These are phyloP conservation scores for Calonectria crousiana DNA, from an alignment of 2,329 filamentous ascomycete genomes.

Conservation along the genomic window DNA sequence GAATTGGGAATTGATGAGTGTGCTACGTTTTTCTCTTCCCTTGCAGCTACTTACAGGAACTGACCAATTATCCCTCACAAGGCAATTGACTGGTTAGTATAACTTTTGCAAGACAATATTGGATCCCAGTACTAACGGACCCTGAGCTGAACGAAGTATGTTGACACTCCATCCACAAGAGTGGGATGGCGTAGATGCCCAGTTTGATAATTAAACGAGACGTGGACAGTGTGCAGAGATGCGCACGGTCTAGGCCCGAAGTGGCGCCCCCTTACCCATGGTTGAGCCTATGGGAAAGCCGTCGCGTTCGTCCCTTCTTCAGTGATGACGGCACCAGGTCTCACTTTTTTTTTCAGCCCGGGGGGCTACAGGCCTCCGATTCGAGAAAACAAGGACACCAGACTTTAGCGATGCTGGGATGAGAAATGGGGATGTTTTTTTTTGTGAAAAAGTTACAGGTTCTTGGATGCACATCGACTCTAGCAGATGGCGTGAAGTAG, in stretches of 20 bases:
- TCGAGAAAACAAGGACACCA: conserved; percentile 3
- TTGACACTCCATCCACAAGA: neutral
- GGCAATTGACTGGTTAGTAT: neutral
- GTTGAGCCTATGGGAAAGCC: conserved; percentile 10
- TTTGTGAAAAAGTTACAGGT: neutral
- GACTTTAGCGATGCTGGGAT: neutral
- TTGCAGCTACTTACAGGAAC: neutral
- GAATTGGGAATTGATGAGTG: neutral
- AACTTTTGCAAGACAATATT: no score
- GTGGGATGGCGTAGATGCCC: neutral
- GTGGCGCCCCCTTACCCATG: conserved; percentile 12
- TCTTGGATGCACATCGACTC: neutral
- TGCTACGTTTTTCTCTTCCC: neutral
- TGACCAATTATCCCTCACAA: neutral
- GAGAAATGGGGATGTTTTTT: neutral
- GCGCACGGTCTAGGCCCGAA: neutral
- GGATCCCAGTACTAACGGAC: neutral
- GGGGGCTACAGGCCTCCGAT: conserved; percentile 15
- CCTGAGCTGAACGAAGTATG: neutral
- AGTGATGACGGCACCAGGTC: conserved; percentile 15
- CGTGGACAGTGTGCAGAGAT: conserved; percentile 12
- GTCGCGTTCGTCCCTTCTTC: conserved; percentile 11
- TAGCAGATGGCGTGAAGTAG: neutral
- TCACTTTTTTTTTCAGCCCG: conserved; percentile 11
- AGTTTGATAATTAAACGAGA: conserved; percentile 3